These are phyloP conservation scores for Spatholobus suberectus DNA, from an alignment of 306 rosid species.

Conservation along the genomic window DNA sequence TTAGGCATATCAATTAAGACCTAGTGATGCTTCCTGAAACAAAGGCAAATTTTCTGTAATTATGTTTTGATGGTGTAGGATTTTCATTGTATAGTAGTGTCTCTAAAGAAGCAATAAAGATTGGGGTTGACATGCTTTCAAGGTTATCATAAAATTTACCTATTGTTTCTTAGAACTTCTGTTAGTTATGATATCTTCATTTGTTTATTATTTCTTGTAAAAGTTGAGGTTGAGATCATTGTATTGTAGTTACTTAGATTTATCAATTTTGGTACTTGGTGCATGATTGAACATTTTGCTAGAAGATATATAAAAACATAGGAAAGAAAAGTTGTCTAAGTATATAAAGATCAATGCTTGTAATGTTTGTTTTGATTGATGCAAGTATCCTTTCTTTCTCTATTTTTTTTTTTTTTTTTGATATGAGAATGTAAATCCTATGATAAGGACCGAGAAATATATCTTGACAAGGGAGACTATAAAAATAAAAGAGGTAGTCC, in stretches of 20 bases:
- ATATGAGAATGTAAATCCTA: too few relatives aligned
- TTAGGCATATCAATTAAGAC: conserved; percentile 43
- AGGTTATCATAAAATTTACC: conserved; percentile 17
- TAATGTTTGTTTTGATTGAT: not conserved
- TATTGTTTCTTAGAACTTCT: conserved; percentile 21
- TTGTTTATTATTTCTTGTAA: conserved; percentile 53
- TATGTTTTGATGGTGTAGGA: conserved; percentile 19
- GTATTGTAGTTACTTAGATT: conserved; percentile 35
- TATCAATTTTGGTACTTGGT: conserved; percentile 44
- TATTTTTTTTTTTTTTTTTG: too few relatives aligned
- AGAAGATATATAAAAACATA: conserved; percentile 2
- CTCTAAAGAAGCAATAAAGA: conserved; percentile 30
- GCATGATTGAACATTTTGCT: conserved; percentile 26
- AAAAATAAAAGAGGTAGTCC: too few relatives aligned
- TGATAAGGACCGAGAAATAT: too few relatives aligned
- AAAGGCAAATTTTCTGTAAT: conserved; percentile 6
- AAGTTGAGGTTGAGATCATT: conserved; percentile 40
- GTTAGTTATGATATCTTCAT: conserved; percentile 40
- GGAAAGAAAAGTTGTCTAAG: conserved; percentile 21
- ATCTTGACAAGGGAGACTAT: too few relatives aligned
- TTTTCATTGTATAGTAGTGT: conserved; percentile 19
- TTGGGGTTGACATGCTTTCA: conserved; percentile 28
- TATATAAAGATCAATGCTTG: conserved; percentile 32
- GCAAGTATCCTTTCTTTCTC: not conserved
- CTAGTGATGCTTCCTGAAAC: conserved; percentile 41